Conservation (phyloP, 768 basidiomycete species). For the Hortiboletus campestris region DNA sequence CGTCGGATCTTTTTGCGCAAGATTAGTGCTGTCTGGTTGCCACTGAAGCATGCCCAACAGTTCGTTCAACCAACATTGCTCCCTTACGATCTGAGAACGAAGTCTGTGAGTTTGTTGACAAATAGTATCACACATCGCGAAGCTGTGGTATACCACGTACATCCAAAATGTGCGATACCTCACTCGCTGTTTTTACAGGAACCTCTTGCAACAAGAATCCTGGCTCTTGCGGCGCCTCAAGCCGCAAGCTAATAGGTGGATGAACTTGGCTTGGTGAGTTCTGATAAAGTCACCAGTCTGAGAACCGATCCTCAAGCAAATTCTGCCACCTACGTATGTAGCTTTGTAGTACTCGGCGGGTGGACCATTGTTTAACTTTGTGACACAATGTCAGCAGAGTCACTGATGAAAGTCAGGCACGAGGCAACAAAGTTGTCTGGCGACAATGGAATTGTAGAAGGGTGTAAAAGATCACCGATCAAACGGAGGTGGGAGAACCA, state of each 20-base stretch:
- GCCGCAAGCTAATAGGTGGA: conserved; percentile 66
- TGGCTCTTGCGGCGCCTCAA: conserved; percentile 69
- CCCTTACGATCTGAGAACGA: conserved; percentile 50
- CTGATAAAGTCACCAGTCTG: conserved; percentile 35
- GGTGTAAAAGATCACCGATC: neutral
- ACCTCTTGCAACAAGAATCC: conserved; percentile 72
- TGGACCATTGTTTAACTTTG: conserved; percentile 54
- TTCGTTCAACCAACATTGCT: conserved; percentile 85
- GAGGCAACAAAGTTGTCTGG: neutral
- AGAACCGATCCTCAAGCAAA: neutral
- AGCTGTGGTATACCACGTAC: conserved; percentile 34
- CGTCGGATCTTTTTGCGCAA: conserved; percentile 4
- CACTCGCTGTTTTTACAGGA: conserved; percentile 67
- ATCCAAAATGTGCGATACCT: conserved; percentile 76
- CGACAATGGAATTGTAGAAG: neutral
- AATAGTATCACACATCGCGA: neutral
- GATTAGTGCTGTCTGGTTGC: conserved; percentile 44
- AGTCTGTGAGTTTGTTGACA: neutral
- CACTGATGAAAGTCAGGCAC: neutral
- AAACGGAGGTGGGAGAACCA: neutral
- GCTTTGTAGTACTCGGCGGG: conserved; percentile 67
- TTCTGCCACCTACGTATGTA: conserved; percentile 51
- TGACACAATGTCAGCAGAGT: conserved; percentile 11
- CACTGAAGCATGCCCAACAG: conserved; percentile 60
- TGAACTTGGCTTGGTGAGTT: conserved; percentile 62